Percentiles rank a stretch among this genome's conserved stretches.
These are phyloP conservation scores for Dalbergia cochinchinensis DNA, from an alignment of 306 rosid genomes.

Conservation along the genomic window DNA sequence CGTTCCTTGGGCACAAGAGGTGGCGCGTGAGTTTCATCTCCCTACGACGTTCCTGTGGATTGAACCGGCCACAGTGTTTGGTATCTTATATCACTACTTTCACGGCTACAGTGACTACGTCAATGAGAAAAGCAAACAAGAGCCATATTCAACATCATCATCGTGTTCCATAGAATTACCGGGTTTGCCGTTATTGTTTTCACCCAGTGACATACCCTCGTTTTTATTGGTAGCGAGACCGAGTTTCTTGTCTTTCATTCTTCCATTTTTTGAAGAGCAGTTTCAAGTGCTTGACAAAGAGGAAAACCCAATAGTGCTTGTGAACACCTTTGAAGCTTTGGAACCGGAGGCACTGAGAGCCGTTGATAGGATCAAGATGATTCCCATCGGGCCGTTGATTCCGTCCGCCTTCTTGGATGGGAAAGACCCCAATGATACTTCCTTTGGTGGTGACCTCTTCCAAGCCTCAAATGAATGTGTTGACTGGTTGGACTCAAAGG, in stretches of 20 bases:
- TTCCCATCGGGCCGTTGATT: constrained; percentile 66
- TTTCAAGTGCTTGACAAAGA: constrained; percentile 34
- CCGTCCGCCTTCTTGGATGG: constrained; percentile 53
- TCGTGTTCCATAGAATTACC: constrained; percentile 20
- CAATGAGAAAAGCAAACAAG: not conserved
- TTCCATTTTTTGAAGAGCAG: constrained; percentile 30
- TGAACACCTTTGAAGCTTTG: constrained; percentile 46
- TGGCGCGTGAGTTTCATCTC: constrained; percentile 30
- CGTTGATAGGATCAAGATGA: constrained; percentile 11
- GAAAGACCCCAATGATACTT: constrained; percentile 39
- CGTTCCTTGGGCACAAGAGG: constrained; percentile 51
- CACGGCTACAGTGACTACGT: constrained; percentile 37
- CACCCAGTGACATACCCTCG: constrained; percentile 33
- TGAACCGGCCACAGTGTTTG: constrained; percentile 48
- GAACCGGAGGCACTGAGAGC: constrained; percentile 41
- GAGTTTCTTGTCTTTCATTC: not conserved
- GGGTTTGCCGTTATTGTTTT: constrained; percentile 25
- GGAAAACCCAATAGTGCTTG: constrained; percentile 25
- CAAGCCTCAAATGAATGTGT: constrained; percentile 21
- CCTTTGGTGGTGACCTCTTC: constrained; percentile 55
- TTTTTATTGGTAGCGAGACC: not conserved
- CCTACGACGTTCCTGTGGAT: constrained; percentile 42
- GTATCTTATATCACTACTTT: constrained; percentile 47
- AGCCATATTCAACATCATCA: not conserved
- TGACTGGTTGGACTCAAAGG: constrained; percentile 58